Conservation (phyloP, 805 yeast species). For the Candida broadrunensis region DNA sequence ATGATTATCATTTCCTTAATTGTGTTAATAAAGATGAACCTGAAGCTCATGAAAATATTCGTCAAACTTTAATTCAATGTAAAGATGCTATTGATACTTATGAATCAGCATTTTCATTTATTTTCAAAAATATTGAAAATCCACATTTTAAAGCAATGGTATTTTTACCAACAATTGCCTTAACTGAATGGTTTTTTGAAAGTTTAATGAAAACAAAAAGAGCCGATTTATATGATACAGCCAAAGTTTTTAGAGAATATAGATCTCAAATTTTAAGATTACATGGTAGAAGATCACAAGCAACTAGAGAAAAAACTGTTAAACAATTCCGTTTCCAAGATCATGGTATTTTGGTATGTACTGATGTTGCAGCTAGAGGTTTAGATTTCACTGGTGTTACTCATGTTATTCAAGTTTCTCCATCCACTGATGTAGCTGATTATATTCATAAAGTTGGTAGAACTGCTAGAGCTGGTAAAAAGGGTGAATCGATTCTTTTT, state of each 20-base stretch:
- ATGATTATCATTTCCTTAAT: slow-evolving; percentile 59
- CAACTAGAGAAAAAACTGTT: slow-evolving; percentile 60
- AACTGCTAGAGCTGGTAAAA: slow-evolving; percentile 88
- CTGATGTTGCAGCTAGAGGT: slow-evolving; percentile 96
- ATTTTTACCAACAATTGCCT: slow-evolving; percentile 74
- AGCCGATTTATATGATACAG: slow-evolving; percentile 13
- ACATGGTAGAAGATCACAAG: slow-evolving; percentile 77
- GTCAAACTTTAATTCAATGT: slow-evolving; percentile 61
- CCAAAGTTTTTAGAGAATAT: slow-evolving; percentile 10
- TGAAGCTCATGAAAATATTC: slow-evolving; percentile 72
- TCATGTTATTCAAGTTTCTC: slow-evolving; percentile 80
- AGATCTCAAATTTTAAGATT: slow-evolving; percentile 31
- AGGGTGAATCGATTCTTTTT: slow-evolving; percentile 68
- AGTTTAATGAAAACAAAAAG: slow-evolving; percentile 25
- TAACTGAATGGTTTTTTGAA: slow-evolving; percentile 56
- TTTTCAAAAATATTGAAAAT: slow-evolving; percentile 37
- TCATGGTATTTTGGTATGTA: slow-evolving; percentile 68
- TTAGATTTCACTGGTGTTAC: slow-evolving; percentile 89
- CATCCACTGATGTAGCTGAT: slow-evolving; percentile 71
- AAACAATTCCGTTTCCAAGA: slow-evolving; percentile 44
- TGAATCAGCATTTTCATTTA: slow-evolving; percentile 52
- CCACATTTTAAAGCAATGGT: slow-evolving; percentile 71
- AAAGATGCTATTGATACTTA: slow-evolving; percentile 55
- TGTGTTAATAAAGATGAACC: slow-evolving; percentile 73
- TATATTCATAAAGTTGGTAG: slow-evolving; percentile 94